phyloP scores from a whole-genome alignment of 768 basidiomycete species.

The Leucosporidium creatinivorum region DNA sequence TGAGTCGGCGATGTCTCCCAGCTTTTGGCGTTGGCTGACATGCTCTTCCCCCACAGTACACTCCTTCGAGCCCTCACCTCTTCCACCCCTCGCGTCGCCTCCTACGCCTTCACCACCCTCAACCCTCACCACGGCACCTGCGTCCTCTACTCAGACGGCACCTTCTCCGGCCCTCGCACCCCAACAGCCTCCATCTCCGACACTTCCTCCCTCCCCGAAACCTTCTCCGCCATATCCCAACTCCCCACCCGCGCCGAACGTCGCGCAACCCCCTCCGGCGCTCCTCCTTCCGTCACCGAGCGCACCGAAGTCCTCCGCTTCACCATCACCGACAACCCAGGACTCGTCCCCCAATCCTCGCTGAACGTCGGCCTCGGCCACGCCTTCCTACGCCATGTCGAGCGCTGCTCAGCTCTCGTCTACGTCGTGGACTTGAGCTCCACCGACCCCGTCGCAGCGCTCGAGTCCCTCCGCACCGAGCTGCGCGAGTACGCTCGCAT shows the following conservation, averaged over 20 bases:
- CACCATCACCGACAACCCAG: conserved; percentile 95
- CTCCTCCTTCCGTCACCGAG: neutral
- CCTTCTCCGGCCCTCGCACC: conserved; percentile 45
- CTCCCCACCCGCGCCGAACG: conserved; percentile 5
- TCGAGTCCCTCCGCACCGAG: conserved; percentile 66
- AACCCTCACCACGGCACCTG: conserved; percentile 91
- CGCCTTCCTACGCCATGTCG: conserved; percentile 85
- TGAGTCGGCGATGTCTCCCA: conserved; percentile 1
- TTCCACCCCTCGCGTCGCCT: conserved; percentile 74
- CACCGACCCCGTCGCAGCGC: conserved; percentile 67
- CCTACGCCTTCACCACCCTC: conserved; percentile 89
- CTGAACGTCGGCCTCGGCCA: conserved; percentile 89
- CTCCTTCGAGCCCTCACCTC: conserved; percentile 81
- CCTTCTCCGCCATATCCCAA: conserved; percentile 17
- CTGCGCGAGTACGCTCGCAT: conserved; percentile 53
- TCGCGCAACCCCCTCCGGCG: neutral
- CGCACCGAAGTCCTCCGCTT: conserved; percentile 67
- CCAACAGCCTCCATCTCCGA: conserved; percentile 41
- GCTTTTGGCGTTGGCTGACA: neutral
- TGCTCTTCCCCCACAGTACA: conserved; percentile 60
- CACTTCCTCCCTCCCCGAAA: conserved; percentile 11
- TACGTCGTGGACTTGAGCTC: conserved; percentile 85
- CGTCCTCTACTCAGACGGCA: conserved; percentile 30
- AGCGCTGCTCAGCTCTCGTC: conserved; percentile 77
- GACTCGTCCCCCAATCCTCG: conserved; percentile 73